Evolutionary conservation across 140 eudicot genomes (phyloP).

Genomic region (Flaveria floridana): DNA sequence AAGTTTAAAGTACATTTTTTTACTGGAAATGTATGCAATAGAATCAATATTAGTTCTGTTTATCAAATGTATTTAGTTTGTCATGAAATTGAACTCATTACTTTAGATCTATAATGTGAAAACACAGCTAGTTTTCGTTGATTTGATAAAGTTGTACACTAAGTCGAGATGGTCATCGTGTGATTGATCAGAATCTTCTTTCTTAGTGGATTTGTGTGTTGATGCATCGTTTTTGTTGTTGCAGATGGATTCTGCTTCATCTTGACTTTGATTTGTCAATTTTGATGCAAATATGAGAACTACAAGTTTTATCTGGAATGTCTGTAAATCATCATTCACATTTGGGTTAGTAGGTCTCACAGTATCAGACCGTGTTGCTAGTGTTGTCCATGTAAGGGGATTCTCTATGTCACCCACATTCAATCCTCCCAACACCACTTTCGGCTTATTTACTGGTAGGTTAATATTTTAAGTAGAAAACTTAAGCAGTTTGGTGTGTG

Average conservation of each 20-base stretch:
- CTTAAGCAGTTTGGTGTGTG: conserved; percentile 5
- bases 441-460: conserved; percentile 42
- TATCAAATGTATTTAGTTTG: too few species aligned
- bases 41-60: too few species aligned
- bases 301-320: conserved; percentile 45
- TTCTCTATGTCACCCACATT: conserved; percentile 86
- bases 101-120: not conserved
- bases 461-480: conserved; percentile 6
- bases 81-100: not conserved
- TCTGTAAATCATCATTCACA: conserved; percentile 62
- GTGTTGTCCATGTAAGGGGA: conserved; percentile 70
- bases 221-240: conserved; percentile 9
- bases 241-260: conserved; percentile 30
- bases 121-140: not conserved
- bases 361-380: conserved; percentile 63
- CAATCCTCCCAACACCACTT: conserved; percentile 44
- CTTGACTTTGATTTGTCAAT: conserved; percentile 20
- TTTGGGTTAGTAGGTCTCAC: conserved; percentile 70
- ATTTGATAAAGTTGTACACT: conserved; percentile 2
- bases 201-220: not conserved
- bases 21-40: too few species aligned
- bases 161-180: not conserved
- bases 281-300: conserved; percentile 40
- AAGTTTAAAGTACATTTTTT: too few species aligned
- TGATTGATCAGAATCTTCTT: not conserved